phyloP scores from a whole-genome alignment of 2,329 filamentous ascomycete species.

The Dothistroma septosporum region DNA sequence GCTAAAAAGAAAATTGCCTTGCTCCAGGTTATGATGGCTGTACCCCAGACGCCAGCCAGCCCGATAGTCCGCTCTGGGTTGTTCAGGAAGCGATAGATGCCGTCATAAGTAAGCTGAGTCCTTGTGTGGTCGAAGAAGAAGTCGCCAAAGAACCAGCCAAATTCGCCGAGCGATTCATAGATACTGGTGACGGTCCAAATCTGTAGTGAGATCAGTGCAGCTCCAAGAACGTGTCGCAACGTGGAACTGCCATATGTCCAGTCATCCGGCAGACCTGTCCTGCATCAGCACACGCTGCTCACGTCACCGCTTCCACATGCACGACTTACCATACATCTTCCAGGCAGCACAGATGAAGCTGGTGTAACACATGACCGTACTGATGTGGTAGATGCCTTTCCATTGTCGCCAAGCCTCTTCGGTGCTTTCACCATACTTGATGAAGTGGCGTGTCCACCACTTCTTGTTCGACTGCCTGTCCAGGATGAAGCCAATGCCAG shows the following conservation, averaged over 20 bases:
- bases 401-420: slow-evolving; percentile 96
- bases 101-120: slow-evolving; percentile 87
- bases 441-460: slow-evolving; percentile 93
- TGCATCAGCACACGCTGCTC: neutral
- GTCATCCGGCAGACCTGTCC: slow-evolving; percentile 62
- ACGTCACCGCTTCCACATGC: neutral
- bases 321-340: slow-evolving; percentile 73
- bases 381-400: slow-evolving; percentile 93
- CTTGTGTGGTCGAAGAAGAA: slow-evolving; percentile 97
- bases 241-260: slow-evolving; percentile 84
- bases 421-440: slow-evolving; percentile 89
- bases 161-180: slow-evolving; percentile 92
- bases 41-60: slow-evolving; percentile 90
- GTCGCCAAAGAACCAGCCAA: slow-evolving; percentile 98
- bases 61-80: slow-evolving; percentile 94
- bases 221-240: slow-evolving; percentile 81
- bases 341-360: slow-evolving; percentile 87
- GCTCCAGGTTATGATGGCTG: slow-evolving; percentile 89
- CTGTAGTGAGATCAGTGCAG: slow-evolving; percentile 76
- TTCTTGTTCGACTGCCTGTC: slow-evolving; percentile 84
- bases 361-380: slow-evolving; percentile 82
- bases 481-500: slow-evolving; percentile 81
- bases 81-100: slow-evolving; percentile 97
- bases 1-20: slow-evolving; percentile 81
- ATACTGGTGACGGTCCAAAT: slow-evolving; percentile 91